Evolutionary conservation across 768 basidiomycete genomes (phyloP), one percentile per base, ranked within the genome.

Genomic region (Hericium erinaceus): DNA sequence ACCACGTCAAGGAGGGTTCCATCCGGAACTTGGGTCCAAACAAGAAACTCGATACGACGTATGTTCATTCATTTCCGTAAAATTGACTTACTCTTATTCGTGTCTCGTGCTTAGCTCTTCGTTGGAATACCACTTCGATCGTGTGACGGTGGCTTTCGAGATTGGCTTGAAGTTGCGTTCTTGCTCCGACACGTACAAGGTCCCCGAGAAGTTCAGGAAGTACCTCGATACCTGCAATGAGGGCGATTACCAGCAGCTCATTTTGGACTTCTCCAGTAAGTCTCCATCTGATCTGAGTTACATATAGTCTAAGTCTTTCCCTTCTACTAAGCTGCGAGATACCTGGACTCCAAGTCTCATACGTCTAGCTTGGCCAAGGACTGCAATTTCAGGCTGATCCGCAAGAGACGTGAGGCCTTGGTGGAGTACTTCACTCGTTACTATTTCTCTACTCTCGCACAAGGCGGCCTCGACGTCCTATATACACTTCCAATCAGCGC

Each of bases 121-220:
- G 6, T 33, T 33, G 44, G 44, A 46, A 15, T 4, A 46, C 16
- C 44, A 46, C 44, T 46, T 46, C 16, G n/a, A 8, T 46, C 44
- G 44, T 8, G 67, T 66, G 64, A 58, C 63, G 6, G 57, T 69
- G 12, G 67, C 68, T 5, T 70, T 69, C 61, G 68, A 68, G 55
- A 66, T 70, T 26, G 63, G 60, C 9, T 37, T 70, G 16, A 67
- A 65, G 61, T 56, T 63, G 51, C 57, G 60, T 44, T 56, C 58
- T 20, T 46, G 1, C 58, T 64, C 46, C 48, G 53, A 18, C 59
- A 65, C 39, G 59, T 66, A 5, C 44, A 63, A 38, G 55, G 24
- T 24, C 48, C 53, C 48, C 55, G 57, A 3, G 33, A 40, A 54
- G 16, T 48, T 56, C 50, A 65, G 57, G 58, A 60, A 60, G 59